Conservation (phyloP, 2,329 filamentous ascomycete species). For the Pseudogymnoascus sp. region DNA sequence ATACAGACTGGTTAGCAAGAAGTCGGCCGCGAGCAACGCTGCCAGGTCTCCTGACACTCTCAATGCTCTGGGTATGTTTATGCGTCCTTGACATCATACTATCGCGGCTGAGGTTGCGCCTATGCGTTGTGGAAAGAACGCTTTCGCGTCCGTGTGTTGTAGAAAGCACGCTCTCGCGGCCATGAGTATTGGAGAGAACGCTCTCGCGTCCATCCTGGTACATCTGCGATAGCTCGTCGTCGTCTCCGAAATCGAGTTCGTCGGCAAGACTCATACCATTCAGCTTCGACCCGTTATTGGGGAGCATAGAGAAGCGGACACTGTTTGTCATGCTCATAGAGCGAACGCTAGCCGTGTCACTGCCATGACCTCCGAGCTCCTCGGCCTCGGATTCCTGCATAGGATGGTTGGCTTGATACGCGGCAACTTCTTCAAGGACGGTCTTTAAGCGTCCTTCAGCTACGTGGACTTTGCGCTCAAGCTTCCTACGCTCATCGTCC, state of each 20-base stretch:
- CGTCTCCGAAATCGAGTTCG: slow-evolving; percentile 79
- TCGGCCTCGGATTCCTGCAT: slow-evolving; percentile 52
- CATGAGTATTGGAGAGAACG: slow-evolving; percentile 44
- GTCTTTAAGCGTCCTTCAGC: slow-evolving; percentile 77
- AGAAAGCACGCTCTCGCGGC: not conserved
- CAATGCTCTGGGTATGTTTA: slow-evolving; percentile 48
- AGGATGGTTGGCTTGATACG: slow-evolving; percentile 49
- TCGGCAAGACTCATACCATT: slow-evolving; percentile 77
- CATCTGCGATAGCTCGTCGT: slow-evolving; percentile 61
- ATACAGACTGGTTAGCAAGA: slow-evolving; percentile 44
- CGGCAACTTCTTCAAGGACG: slow-evolving; percentile 78
- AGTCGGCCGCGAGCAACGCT: slow-evolving; percentile 47
- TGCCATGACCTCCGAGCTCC: slow-evolving; percentile 44
- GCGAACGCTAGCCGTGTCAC: slow-evolving; percentile 63
- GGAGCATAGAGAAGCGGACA: slow-evolving; percentile 63
- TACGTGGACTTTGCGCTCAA: slow-evolving; percentile 82
- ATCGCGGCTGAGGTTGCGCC: slow-evolving; percentile 49
- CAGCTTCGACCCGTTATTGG: slow-evolving; percentile 44
- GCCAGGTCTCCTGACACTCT: slow-evolving; percentile 47
- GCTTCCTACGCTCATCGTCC: slow-evolving; percentile 72
- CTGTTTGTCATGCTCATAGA: slow-evolving; percentile 67
- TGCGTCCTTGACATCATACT: slow-evolving; percentile 44
- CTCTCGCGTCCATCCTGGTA: slow-evolving; percentile 64
- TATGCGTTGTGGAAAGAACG: slow-evolving; percentile 46
- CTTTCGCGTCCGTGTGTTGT: slow-evolving; percentile 50